Base-by-base conservation (phyloP, 1,284 basidiomycete species). In the Gymnopus androsaceus region DNA sequence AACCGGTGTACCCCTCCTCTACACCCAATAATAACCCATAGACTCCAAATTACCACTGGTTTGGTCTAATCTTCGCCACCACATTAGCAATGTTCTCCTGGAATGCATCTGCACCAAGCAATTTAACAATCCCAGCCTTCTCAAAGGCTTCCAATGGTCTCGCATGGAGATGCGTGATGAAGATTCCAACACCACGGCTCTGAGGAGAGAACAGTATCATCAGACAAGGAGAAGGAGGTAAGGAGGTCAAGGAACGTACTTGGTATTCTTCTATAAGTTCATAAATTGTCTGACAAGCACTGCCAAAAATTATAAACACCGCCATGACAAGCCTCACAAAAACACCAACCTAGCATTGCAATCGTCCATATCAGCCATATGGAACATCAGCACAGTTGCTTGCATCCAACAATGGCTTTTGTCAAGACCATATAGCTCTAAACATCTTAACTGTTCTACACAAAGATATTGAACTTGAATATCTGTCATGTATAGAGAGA, bases 331-430 rank as follows among this genome's bases (percentile, higher is more conserved):
- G 9, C 19, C 19, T 4, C 7, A 48, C 6, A 21, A n/a, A 14
- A 31, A 41, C 6, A 31, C 41, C 28, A 66, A 93, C 88, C 90
- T 93, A 9, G 93, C 92, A 68, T 95, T 93, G 59, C 88, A 87
- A 19, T 76, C 81, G 59, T 94, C 92, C 3, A 94, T 87, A 70
- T 93, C 95, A 9, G 88, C 86, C 76, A 95, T 82, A 66, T 97
- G 94, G 72, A 96, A 92, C 14, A 96, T 90, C 28, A 97, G 73
- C 0, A 87, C 83, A 34, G 82, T 84, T 3, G 94, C 89, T 56
- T 88, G 81, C 58, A 84, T 83, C 59, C 94, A 77, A 17, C 84
- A 95, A 73, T 97, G 95, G 33, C 80, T 84, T 61, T 79, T 85
- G 51, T 83, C 77, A 27, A 83, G 72, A 8, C 93, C 93, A 64